Conservation (phyloP, 805 yeast genomes). For the Candida michaelii region DNA sequence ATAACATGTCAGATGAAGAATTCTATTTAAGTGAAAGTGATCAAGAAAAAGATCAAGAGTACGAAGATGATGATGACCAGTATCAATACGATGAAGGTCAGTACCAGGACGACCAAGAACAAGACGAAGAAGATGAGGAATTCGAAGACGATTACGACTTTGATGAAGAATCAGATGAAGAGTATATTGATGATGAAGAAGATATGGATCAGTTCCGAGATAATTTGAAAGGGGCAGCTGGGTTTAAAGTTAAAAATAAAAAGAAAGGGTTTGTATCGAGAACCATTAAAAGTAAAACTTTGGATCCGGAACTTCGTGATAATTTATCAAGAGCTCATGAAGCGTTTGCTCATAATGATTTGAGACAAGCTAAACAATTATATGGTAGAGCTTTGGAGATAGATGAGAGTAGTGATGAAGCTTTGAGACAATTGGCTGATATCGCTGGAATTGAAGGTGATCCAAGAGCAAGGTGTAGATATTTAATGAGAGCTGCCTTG, state of each 20-base stretch:
- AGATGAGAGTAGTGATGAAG: conserved; percentile 76
- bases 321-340: conserved; percentile 74
- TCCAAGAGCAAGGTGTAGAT: conserved; percentile 68
- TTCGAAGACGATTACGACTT: conserved; percentile 2
- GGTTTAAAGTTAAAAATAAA: conserved; percentile 49
- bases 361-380: conserved; percentile 55
- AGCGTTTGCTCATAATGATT: conserved; percentile 68
- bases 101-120: no score
- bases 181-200: conserved; percentile 39
- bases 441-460: conserved; percentile 69
- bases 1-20: conserved; percentile 5
- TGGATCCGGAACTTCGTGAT: conserved; percentile 72
- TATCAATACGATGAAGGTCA: no score
- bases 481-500: conserved; percentile 82
- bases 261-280: conserved; percentile 36
- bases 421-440: conserved; percentile 87
- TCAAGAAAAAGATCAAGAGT: neutral
- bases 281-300: conserved; percentile 37
- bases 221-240: conserved; percentile 66
- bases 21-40: conserved; percentile 1
- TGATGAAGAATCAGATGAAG: conserved; percentile 8
- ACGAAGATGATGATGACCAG: neutral
- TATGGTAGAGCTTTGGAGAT: conserved; percentile 71
- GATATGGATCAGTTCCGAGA: conserved; percentile 31
- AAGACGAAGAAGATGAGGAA: neutral